Evolutionary conservation across 1,139 yeast genomes (phyloP), one percentile per base, ranked within the genome.

Genomic region (Sugiyamaella pinicola): DNA sequence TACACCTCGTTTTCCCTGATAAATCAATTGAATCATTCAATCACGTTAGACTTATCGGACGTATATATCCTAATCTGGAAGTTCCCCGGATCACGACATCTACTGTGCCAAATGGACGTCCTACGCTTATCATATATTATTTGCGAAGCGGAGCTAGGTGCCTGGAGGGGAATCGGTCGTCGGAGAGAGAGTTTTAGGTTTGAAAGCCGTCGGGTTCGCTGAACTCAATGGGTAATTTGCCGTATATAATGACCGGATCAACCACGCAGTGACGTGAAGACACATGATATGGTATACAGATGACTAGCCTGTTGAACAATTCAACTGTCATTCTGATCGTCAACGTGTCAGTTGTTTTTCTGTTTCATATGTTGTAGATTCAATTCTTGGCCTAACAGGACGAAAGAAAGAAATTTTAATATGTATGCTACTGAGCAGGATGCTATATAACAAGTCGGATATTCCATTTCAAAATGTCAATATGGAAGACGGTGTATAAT

Each of bases 31-130:
- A n/a, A n/a, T 26, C n/a, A 26, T 26, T 26, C 31, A 26, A 26
- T 26, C 31, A 7, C 31, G 31, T 26, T 26, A 7, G 8, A 26
- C 31, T 26, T 26, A 26, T 26, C 40, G 40, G 40, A 37, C 19
- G 6, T 37, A 37, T 17, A 12, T 10, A 13, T 19, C 40, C 40
- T 2, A 8, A 4, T 37, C 17, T 15, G 40, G 40, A 37, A 37
- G 40, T 18, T 37, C 9, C 22, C 40, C 40, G 19, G 21, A 37
- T 37, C 40, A 37, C 40, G 40, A 37, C 40, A 37, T 37, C 22
- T 10, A 26, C 31, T 9, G 9, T 4, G 12, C 9, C 31, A 26
- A 26, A 10, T 26, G 9, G 31, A 2, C 12, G 8, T 26, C n/a
- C n/a, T n/a, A n/a, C n/a, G 31, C 31, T 28, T 9, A 28, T 28